Evolutionary conservation across 805 yeast genomes (phyloP).

Genomic region (Diddensiella transvaalensis): DNA sequence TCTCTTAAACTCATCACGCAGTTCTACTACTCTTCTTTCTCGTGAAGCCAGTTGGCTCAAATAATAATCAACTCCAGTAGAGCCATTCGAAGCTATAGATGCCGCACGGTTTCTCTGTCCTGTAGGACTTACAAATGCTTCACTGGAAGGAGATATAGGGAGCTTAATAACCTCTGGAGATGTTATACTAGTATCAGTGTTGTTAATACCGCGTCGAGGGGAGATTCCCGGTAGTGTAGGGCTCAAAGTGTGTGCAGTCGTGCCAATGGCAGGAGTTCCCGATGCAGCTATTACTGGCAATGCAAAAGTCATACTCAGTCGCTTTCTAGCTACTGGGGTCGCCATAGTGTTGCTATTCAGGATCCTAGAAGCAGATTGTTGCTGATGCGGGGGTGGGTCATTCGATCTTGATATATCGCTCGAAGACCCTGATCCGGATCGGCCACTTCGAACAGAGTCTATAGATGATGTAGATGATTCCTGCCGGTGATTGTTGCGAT

Average conservation of each 20-base stretch:
- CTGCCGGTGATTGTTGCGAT: neutral
- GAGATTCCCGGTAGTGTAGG: conserved; percentile 2
- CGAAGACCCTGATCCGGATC: neutral
- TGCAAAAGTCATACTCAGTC: conserved; percentile 20
- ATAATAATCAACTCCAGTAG: conserved; percentile 20
- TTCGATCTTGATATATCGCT: neutral
- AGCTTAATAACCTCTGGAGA: neutral
- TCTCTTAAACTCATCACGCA: conserved; percentile 29
- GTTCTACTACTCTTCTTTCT: conserved; percentile 37
- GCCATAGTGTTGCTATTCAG: neutral
- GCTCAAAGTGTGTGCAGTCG: neutral
- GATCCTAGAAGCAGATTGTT: neutral
- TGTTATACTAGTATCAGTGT: neutral
- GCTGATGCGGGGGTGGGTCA: neutral
- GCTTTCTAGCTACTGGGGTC: conserved; percentile 10
- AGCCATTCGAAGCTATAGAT: conserved; percentile 5
- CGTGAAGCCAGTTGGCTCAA: conserved; percentile 37
- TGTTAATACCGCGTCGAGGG: neutral
- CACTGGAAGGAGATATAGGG: neutral
- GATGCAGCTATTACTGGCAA: conserved; percentile 18
- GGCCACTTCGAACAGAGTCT: neutral
- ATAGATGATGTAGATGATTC: conserved; percentile 8
- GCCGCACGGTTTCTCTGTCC: neutral
- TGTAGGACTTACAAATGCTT: conserved; percentile 2
- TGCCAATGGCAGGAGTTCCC: neutral